Percentiles rank a stretch among this genome's conserved stretches.
These are phyloP conservation scores for Dentipellis fragilis DNA, from an alignment of 768 basidiomycete species.

Conservation along the genomic window DNA sequence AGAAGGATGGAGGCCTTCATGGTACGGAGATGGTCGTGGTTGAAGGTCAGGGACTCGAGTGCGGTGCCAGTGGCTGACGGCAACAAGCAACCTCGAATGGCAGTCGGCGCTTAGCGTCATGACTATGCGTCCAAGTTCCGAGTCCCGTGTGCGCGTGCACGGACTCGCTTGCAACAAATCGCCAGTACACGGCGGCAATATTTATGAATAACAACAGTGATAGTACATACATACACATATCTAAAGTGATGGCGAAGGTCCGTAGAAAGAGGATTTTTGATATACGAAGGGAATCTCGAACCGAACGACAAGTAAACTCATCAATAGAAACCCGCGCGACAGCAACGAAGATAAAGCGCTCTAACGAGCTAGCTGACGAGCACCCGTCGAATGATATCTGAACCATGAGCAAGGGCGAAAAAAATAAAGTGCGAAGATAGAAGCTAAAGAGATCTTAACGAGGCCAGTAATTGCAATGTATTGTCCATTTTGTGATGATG, in stretches of 20 bases:
- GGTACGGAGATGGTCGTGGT: conserved; percentile 10
- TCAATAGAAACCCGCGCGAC: no score
- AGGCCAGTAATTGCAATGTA: neutral
- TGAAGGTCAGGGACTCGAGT: no score
- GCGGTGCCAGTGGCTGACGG: no score
- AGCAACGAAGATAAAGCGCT: no score
- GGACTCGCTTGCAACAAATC: neutral
- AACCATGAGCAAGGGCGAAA: neutral
- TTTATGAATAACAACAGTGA: neutral
- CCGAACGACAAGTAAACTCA: no score
- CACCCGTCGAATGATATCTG: neutral
- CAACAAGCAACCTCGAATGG: no score
- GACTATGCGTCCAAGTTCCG: neutral
- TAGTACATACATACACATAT: neutral
- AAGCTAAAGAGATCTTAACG: neutral
- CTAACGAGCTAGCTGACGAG: no score
- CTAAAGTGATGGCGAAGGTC: neutral
- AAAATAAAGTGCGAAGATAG: neutral
- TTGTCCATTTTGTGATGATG: no score
- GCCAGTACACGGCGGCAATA: neutral
- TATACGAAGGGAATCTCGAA: neutral
- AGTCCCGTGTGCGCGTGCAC: neutral
- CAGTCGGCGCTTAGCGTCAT: neutral
- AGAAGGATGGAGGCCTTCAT: conserved; percentile 32
- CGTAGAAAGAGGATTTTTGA: neutral